Evolutionary conservation across 495 filamentous ascomycete species (phyloP).

Genomic region (Podospora anserina): DNA sequence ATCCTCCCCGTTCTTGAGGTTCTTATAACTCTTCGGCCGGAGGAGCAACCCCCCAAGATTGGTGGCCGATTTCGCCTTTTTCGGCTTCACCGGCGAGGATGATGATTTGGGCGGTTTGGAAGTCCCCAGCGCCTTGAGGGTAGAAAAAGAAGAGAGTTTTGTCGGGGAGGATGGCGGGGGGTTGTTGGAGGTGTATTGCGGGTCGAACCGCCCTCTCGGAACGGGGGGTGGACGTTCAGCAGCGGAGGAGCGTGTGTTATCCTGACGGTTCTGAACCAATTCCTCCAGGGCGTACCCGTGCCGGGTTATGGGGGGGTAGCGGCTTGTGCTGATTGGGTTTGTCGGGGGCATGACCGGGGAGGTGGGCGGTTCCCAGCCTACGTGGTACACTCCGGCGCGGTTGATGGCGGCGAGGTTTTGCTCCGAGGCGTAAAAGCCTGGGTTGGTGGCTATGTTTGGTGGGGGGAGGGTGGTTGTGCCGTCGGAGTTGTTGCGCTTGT

Average conservation of each 20-base stretch:
- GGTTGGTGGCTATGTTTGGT: conserved; percentile 24
- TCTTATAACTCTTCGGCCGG: conserved; percentile 59
- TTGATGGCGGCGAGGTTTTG: conserved; percentile 12
- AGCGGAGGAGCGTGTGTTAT: conserved; percentile 27
- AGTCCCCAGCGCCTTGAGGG: conserved; percentile 55
- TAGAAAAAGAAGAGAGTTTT: conserved; percentile 63
- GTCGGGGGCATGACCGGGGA: conserved; percentile 3
- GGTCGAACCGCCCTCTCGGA: not conserved
- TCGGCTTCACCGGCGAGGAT: conserved; percentile 40
- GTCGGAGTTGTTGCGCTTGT: conserved; percentile 48
- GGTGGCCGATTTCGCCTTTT: conserved; percentile 81
- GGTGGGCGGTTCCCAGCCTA: conserved; percentile 18
- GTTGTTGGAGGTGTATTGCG: conserved; percentile 5
- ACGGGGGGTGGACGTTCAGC: not conserved
- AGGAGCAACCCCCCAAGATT: conserved; percentile 58
- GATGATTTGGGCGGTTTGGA: conserved; percentile 37
- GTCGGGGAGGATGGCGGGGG: conserved; percentile 40
- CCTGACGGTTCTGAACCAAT: conserved; percentile 49
- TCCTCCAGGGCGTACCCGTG: conserved; percentile 46
- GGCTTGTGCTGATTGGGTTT: not conserved
- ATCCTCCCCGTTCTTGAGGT: conserved; percentile 41
- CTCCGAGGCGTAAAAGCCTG: conserved; percentile 18
- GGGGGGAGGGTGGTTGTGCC: conserved; percentile 38
- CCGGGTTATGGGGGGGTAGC: conserved; percentile 20
- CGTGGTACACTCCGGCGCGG: conserved; percentile 19